Base-by-base conservation (phyloP, 2,329 filamentous ascomycete genomes). In the Botryosphaeria dothidea region DNA sequence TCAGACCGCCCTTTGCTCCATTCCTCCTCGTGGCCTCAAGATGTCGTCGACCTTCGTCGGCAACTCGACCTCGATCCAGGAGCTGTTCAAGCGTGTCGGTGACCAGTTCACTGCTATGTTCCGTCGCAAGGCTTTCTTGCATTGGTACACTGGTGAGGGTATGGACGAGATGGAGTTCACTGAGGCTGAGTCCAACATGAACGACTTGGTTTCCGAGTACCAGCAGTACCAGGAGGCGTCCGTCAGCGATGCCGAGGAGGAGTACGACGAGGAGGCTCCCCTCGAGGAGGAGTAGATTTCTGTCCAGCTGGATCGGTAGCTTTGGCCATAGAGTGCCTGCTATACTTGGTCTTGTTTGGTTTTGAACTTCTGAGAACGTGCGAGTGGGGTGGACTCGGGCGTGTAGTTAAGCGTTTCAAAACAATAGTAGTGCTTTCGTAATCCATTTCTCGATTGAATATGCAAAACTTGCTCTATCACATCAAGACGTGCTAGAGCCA, bases 161-260 rank as follows among this genome's bases (percentile, higher is more conserved):
- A 99, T 99, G 95, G 95, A 99, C 84, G 95, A 99, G 90, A 98
- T 99, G 95, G 95, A 99, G 86, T 99, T 99, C 87, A 99, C 95
- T 79, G 95, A 99, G 88, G 95, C 95, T 75, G 95, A 99, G 90
- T 96, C 92, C 84, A 99, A 99, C 88, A 98, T 99, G 95, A 98
- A 99, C 87, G 95, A 99, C 83, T 86, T 99, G 79, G 94, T 99
- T 76, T 96, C 93, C 68, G 95, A 99, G 84, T 99, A 99, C 87
- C 95, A 98, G 89, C 95, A 99, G 84, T 99, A 99, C 90, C 95
- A 99, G 89, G 95, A 99, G 82, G 95, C 95, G 80, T 92, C 92
- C 77, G 88, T 97, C 82, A 96, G 95, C 68, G 95, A 99, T 84
- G 94, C 92, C 75, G 94, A 98, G 84, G 93, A 97, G 84, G 93